Evolutionary conservation across 2,329 filamentous ascomycete genomes (phyloP).

Genomic region (Verticillium tricorpus): DNA sequence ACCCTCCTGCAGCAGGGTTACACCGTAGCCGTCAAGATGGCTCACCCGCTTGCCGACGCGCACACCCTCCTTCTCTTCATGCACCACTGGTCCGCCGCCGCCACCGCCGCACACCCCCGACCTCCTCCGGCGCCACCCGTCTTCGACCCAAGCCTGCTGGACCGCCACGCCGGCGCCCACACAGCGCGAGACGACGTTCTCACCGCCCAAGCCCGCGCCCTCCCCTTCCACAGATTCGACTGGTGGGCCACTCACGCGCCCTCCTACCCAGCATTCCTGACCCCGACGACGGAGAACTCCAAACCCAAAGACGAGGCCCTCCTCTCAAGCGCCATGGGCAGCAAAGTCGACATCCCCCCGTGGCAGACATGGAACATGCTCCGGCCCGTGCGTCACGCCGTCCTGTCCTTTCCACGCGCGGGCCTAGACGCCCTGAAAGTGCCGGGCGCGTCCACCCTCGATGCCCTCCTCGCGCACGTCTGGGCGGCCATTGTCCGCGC

Average conservation of each 20-base stretch:
- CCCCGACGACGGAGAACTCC: constrained; percentile 18
- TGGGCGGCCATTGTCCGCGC: constrained; percentile 40
- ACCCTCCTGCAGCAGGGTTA: constrained; percentile 33
- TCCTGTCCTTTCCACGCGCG: constrained; percentile 30
- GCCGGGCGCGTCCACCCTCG: constrained; percentile 30
- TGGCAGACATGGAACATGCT: constrained; percentile 37
- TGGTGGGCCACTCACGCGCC: constrained; percentile 35
- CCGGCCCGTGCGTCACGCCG: constrained; percentile 23
- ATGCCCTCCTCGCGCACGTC: constrained; percentile 40
- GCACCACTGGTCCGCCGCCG: constrained; percentile 31
- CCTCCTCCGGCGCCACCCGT: constrained; percentile 22
- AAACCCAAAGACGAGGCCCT: constrained; percentile 10
- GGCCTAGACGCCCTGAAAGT: constrained; percentile 22
- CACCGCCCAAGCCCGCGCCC: constrained; percentile 22
- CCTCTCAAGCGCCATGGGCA: constrained; percentile 10
- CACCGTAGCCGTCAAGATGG: constrained; percentile 33
- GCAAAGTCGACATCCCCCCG: constrained; percentile 18
- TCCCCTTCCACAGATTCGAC: constrained; percentile 42
- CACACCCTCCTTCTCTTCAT: constrained; percentile 36
- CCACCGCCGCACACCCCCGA: constrained; percentile 7
- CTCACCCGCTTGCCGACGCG: constrained; percentile 41
- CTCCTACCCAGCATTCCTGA: constrained; percentile 21
- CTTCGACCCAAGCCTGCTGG: constrained; percentile 36
- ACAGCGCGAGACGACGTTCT: constrained; percentile 17
- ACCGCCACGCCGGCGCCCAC: constrained; percentile 24